These are phyloP conservation scores for Tetrapisispora pingtungensis DNA, from an alignment of 805 yeast species.

Conservation along the genomic window DNA sequence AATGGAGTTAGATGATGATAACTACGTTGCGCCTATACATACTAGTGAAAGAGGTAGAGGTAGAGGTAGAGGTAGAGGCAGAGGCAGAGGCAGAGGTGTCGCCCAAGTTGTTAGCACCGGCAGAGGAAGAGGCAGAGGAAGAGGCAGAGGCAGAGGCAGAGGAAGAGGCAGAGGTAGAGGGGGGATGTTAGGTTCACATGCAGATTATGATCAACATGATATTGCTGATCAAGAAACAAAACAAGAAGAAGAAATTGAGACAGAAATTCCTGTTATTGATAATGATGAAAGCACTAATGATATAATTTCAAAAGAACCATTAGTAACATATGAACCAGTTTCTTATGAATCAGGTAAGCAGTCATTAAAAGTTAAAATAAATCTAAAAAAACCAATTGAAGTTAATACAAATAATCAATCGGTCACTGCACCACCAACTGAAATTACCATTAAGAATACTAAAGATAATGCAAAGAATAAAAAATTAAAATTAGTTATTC, in stretches of 20 bases:
- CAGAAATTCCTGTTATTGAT: neutral
- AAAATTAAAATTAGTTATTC: neutral
- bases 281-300: neutral
- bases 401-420: neutral
- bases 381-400: neutral
- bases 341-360: neutral
- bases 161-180: constrained; percentile 6
- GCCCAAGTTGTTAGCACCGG: constrained; percentile 2
- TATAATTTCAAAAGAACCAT: neutral
- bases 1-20: neutral
- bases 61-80: constrained; percentile 6
- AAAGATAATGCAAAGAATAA: constrained; percentile 3
- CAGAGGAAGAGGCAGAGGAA: constrained; percentile 5
- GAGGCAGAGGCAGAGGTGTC: constrained; percentile 7
- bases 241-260: neutral
- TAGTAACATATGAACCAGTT: neutral
- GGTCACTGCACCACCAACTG: too few species aligned
- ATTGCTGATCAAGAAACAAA: neutral
- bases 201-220: neutral
- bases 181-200: neutral
- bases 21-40: neutral
- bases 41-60: neutral
- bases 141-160: constrained; percentile 8
- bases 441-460: neutral
- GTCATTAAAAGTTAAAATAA: neutral